phyloP scores from a whole-genome alignment of 2,329 filamentous ascomycete species.

The Apiospora marii region DNA sequence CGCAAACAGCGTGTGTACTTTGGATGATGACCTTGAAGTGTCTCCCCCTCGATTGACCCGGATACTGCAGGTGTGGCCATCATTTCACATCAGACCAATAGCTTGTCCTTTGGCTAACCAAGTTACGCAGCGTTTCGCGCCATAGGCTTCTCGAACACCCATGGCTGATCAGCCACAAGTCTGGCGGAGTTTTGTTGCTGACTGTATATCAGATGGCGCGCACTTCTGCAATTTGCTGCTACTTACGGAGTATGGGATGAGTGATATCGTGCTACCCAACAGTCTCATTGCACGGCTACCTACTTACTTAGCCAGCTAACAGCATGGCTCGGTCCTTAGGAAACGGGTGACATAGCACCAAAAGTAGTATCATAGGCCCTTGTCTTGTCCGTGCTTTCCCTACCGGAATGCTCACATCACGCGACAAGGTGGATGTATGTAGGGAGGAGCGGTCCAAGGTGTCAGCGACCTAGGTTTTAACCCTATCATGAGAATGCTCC shows the following conservation, averaged over 20 bases:
- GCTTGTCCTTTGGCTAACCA: neutral
- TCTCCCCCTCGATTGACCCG: neutral
- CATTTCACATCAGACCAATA: neutral
- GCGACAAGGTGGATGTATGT: slow-evolving; percentile 9
- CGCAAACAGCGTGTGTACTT: neutral
- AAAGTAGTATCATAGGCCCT: neutral
- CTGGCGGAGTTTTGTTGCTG: neutral
- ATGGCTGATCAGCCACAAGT: neutral
- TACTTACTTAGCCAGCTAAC: neutral
- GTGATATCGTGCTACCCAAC: neutral
- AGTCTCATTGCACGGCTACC: neutral
- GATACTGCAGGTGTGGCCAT: neutral
- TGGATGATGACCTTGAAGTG: neutral
- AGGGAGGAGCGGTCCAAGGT: neutral
- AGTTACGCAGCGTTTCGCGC: neutral
- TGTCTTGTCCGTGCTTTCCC: neutral
- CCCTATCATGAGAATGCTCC: slow-evolving; percentile 1
- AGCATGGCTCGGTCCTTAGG: neutral
- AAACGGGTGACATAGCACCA: slow-evolving; percentile 1
- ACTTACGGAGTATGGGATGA: neutral
- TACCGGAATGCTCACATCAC: neutral
- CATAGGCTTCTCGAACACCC: neutral
- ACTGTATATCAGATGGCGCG: neutral
- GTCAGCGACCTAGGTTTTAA: neutral
- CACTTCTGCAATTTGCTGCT: neutral